Evolutionary conservation across 352 stramenopile genomes (phyloP), one percentile per base, ranked within the genome.

Genomic region (Phytophthora tentaculata): DNA sequence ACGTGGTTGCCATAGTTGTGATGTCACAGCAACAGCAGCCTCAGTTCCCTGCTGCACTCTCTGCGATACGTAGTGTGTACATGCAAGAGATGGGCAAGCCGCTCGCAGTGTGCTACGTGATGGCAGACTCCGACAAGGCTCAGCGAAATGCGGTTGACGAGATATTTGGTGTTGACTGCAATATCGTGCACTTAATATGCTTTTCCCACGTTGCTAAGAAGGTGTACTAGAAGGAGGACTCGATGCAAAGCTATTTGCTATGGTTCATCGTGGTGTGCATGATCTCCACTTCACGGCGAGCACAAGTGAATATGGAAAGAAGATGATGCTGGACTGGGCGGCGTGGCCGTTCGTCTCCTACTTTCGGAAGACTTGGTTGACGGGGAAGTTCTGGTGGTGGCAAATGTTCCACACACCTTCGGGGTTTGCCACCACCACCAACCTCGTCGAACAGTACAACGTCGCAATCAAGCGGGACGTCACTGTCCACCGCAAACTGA

Each of bases 181-280:
- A 10, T 2, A 13, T 57, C 1, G 20, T 57, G 1, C 13, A 61
- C 43, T 24, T 64, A 6, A 56, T 64, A 55, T 64, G 48, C 37
- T 70, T 49, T 26, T 70, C 56, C 20, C 62, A 67, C 26, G 45
- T 69, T n/a, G 45, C 49, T 14, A 60, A 60, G 19, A 63, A 64
- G 4, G 26, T 64, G 2, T 56, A 39, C n/a, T 29, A 64, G 41
- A 54, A 70, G n/a, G 10, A 39, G 32, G 28, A 32, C 28, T 39
- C 8, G 32, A 39, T 39, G 32, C 32, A 16, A 39, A 14, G 2
- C 10, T 39, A 39, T 39, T 39, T 39, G 32, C 10, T 39, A 39
- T 14, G 32, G 14, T 39, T 39, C 32, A 39, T 39, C 32, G 10
- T 39, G 32, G 32, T 14, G 32, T 39, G 32, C 32, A 39, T 39